Percentiles rank a stretch among this genome's conserved stretches.
phyloP scores from a whole-genome alignment of 2,329 filamentous ascomycete genomes.

The Coleophoma crateriformis region DNA sequence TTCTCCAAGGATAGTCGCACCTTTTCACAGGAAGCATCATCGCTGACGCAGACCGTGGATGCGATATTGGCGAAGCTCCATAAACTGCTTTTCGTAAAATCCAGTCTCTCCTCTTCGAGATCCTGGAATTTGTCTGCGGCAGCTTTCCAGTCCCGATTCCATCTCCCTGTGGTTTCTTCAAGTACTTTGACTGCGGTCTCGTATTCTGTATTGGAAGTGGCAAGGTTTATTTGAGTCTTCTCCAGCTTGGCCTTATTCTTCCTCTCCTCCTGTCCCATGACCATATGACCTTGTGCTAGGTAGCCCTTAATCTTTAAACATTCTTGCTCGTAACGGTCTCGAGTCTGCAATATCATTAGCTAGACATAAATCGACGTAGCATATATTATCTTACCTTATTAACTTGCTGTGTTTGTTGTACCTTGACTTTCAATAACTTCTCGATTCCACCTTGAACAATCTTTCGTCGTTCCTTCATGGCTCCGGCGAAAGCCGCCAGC shows the following conservation, averaged over 20 bases:
- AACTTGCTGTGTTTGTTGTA: conserved; percentile 82
- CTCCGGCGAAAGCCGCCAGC: conserved; percentile 82
- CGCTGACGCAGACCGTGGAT: conserved; percentile 95
- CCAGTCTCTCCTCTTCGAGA: conserved; percentile 90
- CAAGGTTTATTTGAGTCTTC: conserved; percentile 95
- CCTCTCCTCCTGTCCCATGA: conserved; percentile 98
- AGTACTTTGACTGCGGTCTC: conserved; percentile 87
- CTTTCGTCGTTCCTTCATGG: conserved; percentile 94
- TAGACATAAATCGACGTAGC: conserved; percentile 3
- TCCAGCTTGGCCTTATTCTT: conserved; percentile 99
- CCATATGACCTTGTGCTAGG: conserved; percentile 97
- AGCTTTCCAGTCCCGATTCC: conserved; percentile 98
- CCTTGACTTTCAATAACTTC: conserved; percentile 88
- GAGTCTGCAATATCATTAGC: conserved; percentile 47
- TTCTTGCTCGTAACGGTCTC: conserved; percentile 95
- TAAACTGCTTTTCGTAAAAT: conserved; percentile 95
- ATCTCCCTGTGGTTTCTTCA: conserved; percentile 89
- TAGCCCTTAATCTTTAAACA: conserved; percentile 98
- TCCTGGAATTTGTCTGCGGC: conserved; percentile 99
- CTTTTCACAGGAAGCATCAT: conserved; percentile 95
- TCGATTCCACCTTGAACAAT: conserved; percentile 93
- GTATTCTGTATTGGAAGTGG: conserved; percentile 87
- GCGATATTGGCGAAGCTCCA: conserved; percentile 98
- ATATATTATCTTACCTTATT: conserved; percentile 65
- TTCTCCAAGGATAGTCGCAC: conserved; percentile 88